These are phyloP conservation scores for Leccinum ponderosum DNA, from an alignment of 1,284 basidiomycete genomes.

Conservation along the genomic window DNA sequence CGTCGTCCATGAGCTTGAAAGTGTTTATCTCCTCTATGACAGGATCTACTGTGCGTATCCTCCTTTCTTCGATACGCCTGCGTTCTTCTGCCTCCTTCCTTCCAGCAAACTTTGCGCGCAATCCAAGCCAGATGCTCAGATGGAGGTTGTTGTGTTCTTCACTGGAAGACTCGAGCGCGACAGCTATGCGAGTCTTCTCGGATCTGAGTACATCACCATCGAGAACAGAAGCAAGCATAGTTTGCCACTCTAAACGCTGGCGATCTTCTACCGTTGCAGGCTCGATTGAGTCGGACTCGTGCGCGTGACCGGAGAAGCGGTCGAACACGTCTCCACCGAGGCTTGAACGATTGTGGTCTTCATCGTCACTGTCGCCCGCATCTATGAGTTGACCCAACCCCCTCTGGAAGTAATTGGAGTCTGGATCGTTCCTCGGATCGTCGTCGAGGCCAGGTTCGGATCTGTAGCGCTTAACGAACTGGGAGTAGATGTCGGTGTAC, in stretches of 20 bases:
- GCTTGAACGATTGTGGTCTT: conserved; percentile 50
- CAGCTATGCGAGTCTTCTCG: conserved; percentile 88
- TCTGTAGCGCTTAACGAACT: conserved; percentile 74
- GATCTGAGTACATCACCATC: conserved; percentile 91
- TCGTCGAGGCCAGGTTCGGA: conserved; percentile 56
- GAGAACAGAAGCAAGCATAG: conserved; percentile 90
- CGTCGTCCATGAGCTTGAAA: conserved; percentile 58
- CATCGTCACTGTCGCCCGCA: conserved; percentile 76
- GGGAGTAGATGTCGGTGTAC: conserved; percentile 71
- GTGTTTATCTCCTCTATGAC: conserved; percentile 82
- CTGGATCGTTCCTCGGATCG: conserved; percentile 71
- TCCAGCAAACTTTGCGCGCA: conserved; percentile 85
- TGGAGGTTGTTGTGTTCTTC: conserved; percentile 70
- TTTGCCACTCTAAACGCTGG: conserved; percentile 92
- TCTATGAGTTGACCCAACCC: conserved; percentile 72
- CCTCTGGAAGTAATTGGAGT: conserved; percentile 72
- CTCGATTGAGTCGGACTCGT: conserved; percentile 61
- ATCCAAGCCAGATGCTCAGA: conserved; percentile 84
- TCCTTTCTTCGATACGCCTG: conserved; percentile 78
- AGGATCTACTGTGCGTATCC: conserved; percentile 77
- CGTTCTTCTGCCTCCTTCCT: conserved; percentile 83
- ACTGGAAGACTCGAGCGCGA: conserved; percentile 63
- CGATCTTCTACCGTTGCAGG: conserved; percentile 70
- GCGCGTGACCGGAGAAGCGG: conserved; percentile 49
- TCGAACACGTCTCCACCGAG: conserved; percentile 50